Evolutionary conservation across 345 rosid genomes (phyloP), one percentile per base, ranked within the genome.

Genomic region (rapeseed (Brassica napus)): DNA sequence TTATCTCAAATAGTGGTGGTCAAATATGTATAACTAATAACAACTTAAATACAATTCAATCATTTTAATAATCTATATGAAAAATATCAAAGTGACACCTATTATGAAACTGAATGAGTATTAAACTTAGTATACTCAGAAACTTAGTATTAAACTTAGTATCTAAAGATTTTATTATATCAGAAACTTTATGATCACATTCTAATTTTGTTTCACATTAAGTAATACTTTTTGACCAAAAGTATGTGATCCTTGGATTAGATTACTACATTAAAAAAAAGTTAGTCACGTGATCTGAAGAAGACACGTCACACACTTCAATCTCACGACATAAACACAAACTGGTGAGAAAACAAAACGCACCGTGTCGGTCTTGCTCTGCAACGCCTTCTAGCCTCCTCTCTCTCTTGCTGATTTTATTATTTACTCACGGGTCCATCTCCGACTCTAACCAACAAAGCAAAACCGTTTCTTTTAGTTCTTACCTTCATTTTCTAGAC

Each of bases 291-390:
- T 57, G 59, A 6, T 24, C 0, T n/a, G 52, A 16, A 15, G 4
- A 30, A 9, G 64, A 64, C 76, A 80, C 83, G 69, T 63, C 79
- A 73, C 79, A 69, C 64, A 63, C 79, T 78, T 78, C 76, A 78
- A 78, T 78, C 32, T 1, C 60, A 74, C 70, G 44, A 73, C 70
- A 80, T 26, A 60, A n/a, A 32, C 49, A 54, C 16, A 9, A 71
- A 54, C 14, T 24, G 24, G 44, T 5, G 10, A 35, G 10, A 37
- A 67, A 80, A 74, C 71, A 75, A 80, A 81, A 81, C 76, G 80
- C 80, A 81, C 76, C 83, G 80, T 72, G 58, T 81, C 67, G 82
- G 61, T 79, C 77, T 67, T 78, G 3, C 44, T 77, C 79, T 26
- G 52, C 71, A 80, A 74, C 79, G 78, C 42, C 28, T 72, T 18